phyloP scores from a whole-genome alignment of 768 basidiomycete species.

The Gloeopeniophorella convolvens region DNA sequence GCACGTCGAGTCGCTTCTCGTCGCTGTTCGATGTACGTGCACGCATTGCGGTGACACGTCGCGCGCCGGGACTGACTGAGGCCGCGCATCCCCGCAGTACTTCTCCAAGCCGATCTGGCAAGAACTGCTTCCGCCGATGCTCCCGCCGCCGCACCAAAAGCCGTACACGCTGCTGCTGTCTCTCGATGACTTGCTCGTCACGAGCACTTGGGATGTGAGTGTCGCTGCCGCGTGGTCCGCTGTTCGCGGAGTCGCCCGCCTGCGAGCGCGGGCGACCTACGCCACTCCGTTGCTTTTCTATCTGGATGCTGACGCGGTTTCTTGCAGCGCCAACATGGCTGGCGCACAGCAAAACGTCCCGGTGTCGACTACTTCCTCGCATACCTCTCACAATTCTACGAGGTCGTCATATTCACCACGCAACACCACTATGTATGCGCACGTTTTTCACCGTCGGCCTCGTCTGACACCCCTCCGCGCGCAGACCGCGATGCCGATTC shows the following conservation, averaged over 20 bases:
- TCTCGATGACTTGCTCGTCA: conserved; percentile 85
- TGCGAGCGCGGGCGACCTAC: not conserved
- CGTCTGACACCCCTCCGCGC: not conserved
- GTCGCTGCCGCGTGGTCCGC: not conserved
- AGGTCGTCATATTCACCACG: conserved; percentile 92
- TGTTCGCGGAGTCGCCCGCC: not conserved
- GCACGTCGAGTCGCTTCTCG: conserved; percentile 54
- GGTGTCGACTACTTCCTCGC: conserved; percentile 98
- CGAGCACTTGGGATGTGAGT: conserved; percentile 94
- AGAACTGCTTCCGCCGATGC: conserved; percentile 83
- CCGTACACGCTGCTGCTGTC: conserved; percentile 91
- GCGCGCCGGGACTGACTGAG: not conserved
- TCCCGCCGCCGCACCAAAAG: conserved; percentile 76
- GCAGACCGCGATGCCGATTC: conserved; percentile 80
- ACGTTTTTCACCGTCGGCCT: too few species aligned
- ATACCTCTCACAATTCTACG: conserved; percentile 97
- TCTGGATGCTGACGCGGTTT: not conserved
- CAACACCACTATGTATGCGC: conserved; percentile 82
- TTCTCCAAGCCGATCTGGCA: conserved; percentile 94
- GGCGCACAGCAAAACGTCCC: conserved; percentile 96
- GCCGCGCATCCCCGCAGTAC: conserved; percentile 43
- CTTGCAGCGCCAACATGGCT: conserved; percentile 79
- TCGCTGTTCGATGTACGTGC: conserved; percentile 63
- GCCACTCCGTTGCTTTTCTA: not conserved
- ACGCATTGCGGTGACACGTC: not conserved